Evolutionary conservation across 331 rosid genomes (phyloP).

Genomic region (Cydonia oblonga): DNA sequence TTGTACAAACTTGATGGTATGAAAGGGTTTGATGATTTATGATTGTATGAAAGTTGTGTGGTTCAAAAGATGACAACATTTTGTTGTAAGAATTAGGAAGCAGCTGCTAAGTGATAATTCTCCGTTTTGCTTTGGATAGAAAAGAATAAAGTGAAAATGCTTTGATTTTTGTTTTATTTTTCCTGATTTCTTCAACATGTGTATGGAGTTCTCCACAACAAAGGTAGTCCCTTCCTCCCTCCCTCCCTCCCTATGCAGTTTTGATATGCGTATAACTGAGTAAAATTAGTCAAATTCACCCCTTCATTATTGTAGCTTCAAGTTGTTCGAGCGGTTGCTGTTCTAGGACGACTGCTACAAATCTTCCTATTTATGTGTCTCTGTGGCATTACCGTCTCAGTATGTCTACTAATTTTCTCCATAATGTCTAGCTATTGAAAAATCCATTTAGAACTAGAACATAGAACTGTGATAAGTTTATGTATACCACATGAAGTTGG

Average conservation of each 20-base stretch:
- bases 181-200: background rate
- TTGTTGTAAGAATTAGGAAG: background rate
- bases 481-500: background rate
- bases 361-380: slow-evolving; percentile 50
- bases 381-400: slow-evolving; percentile 44
- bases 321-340: slow-evolving; percentile 92
- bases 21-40: background rate
- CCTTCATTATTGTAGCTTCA: slow-evolving; percentile 56
- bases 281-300: slow-evolving; percentile 2
- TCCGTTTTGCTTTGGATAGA: background rate
- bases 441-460: background rate
- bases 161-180: background rate
- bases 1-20: background rate
- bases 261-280: background rate
- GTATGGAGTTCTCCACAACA: too few species aligned
- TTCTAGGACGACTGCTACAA: slow-evolving; percentile 45
- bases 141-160: background rate
- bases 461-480: background rate
- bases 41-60: background rate
- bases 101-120: background rate
- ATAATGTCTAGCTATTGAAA: background rate
- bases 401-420: slow-evolving; percentile 10
- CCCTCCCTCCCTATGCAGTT: background rate
- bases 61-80: background rate
- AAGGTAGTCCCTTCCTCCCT: too few species aligned